Conservation (phyloP, 768 basidiomycete genomes). For the Kwoniella sp. region DNA sequence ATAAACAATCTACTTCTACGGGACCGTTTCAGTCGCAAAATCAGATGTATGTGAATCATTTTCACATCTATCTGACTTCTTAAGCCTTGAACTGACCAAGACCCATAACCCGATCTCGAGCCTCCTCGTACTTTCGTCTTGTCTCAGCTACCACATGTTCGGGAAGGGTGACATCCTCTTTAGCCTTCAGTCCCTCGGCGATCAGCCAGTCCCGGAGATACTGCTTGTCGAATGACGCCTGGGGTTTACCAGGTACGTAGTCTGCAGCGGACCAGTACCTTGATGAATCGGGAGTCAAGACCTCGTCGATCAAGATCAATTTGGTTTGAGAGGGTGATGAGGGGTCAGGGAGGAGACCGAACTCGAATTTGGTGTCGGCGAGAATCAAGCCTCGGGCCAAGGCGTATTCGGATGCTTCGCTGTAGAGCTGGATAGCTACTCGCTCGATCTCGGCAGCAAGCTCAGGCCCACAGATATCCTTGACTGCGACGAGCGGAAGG, state of each 20-base stretch:
- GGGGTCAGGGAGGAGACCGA: constrained; percentile 69
- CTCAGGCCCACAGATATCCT: constrained; percentile 56
- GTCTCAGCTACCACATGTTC: constrained; percentile 77
- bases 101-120: constrained; percentile 59
- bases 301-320: constrained; percentile 89
- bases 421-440: constrained; percentile 54
- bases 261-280: constrained; percentile 86
- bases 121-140: constrained; percentile 75
- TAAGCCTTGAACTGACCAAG: constrained; percentile 38
- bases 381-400: constrained; percentile 79
- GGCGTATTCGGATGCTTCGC: constrained; percentile 74
- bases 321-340: constrained; percentile 33
- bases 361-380: constrained; percentile 98
- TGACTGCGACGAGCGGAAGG: constrained; percentile 40
- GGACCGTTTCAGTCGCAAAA: background rate
- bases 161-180: constrained; percentile 75
- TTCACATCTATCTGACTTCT: background rate
- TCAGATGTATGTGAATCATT: background rate
- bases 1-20: constrained; percentile 15
- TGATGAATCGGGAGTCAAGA: constrained; percentile 96
- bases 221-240: constrained; percentile 96
- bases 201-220: constrained; percentile 89
- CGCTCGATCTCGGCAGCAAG: constrained; percentile 54
- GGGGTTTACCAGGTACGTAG: constrained; percentile 73
- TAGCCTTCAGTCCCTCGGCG: constrained; percentile 66